phyloP scores from a whole-genome alignment of 2,329 filamentous ascomycete genomes.

The Atkinsonella hypoxylon region DNA sequence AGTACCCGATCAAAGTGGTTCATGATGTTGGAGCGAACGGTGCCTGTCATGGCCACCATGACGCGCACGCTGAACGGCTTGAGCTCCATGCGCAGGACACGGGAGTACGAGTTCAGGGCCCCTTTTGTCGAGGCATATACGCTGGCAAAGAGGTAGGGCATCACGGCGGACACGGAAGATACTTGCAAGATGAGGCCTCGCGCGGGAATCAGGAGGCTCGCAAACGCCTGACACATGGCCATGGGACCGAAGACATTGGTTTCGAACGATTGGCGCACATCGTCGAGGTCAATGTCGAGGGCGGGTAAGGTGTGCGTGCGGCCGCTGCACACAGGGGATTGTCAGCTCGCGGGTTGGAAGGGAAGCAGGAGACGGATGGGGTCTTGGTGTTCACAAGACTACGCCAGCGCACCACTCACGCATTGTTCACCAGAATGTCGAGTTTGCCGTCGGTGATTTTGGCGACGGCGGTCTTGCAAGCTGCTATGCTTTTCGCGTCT shows the following conservation, averaged over 20 bases:
- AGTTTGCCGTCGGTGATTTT: conserved; percentile 39
- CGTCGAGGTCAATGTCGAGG: conserved; percentile 38
- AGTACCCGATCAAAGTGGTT: conserved; percentile 27
- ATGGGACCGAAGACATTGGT: conserved; percentile 47
- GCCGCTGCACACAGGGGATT: conserved; percentile 23
- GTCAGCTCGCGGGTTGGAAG: not conserved
- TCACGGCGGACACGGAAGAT: conserved; percentile 36
- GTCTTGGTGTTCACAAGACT: too few species aligned
- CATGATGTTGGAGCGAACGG: conserved; percentile 39
- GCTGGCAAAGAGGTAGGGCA: conserved; percentile 40
- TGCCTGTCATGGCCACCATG: conserved; percentile 44
- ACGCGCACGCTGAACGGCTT: conserved; percentile 42
- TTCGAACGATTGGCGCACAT: conserved; percentile 42
- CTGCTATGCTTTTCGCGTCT: conserved; percentile 34
- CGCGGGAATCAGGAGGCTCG: conserved; percentile 34
- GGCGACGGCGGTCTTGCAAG: conserved; percentile 33
- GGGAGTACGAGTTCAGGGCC: conserved; percentile 40
- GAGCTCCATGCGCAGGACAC: conserved; percentile 40
- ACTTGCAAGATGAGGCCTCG: conserved; percentile 43
- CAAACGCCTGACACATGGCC: conserved; percentile 40
- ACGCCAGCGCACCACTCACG: conserved; percentile 27
- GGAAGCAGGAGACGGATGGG: too few species aligned
- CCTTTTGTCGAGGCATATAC: conserved; percentile 45
- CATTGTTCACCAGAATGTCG: conserved; percentile 49
- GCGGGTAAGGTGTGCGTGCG: conserved; percentile 39